Evolutionary conservation across 2,329 filamentous ascomycete species (phyloP), one percentile per base, ranked within the genome.

Genomic region (Diaporthe aspalathi): DNA sequence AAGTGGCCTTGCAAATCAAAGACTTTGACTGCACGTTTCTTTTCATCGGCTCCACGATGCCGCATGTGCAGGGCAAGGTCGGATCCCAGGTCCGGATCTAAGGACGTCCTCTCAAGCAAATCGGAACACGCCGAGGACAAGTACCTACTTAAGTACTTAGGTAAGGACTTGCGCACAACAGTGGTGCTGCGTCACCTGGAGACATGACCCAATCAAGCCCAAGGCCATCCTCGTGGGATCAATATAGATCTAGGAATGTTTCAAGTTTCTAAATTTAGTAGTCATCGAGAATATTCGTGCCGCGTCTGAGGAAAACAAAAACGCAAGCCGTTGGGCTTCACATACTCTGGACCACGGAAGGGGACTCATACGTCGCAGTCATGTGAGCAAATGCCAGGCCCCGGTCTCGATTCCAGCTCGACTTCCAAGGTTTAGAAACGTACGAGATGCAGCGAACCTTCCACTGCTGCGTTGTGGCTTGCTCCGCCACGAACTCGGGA

Each of bases 381-480:
- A 62, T 16, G 27, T 27, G 57, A 47, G 40, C 29, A 29, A 3
- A 35, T 63, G 1, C 20, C 24, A 63, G n/a, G 5, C 35, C 16
- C 24, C 20, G 24, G 2, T 16, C 11, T 11, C n/a, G 17, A n/a
- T 49, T 27, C 35, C 57, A 63, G 57, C 57, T 47, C 40, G 29
- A 17, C 32, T 56, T n/a, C n/a, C n/a, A n/a, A n/a, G n/a, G n/a
- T 5, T 2, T n/a, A 3, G 9, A 8, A 8, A 45, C 40, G 29
- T 49, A 63, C 40, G 40, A 63, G 57, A 43, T 63, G 57, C 57
- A 63, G 57, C 57, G 38, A 63, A 49, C 57, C 57, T 63, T 49
- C 43, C 24, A 35, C 7, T 49, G 27, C 57, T 49, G 43, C 20
- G 29, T 35, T 35, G 57, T 63, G 57, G 57, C 57, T 63, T 63